Conservation (phyloP, 768 basidiomycete genomes). For the Hypholoma sublateritium region DNA sequence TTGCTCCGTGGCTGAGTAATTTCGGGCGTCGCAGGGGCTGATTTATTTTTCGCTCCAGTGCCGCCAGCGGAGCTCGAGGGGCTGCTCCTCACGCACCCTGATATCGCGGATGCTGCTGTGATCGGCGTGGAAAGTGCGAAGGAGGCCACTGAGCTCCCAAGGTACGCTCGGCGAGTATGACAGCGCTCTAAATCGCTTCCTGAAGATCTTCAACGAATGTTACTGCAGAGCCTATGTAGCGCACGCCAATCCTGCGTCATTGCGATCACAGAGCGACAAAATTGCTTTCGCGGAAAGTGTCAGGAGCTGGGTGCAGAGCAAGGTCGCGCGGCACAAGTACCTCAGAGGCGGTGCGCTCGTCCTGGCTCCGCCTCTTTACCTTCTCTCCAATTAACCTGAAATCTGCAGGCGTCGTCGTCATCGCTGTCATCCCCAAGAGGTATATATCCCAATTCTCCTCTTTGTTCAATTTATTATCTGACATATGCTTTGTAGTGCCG, state of each 20-base stretch:
- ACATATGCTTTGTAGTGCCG: slow-evolving; percentile 47
- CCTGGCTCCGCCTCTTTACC: too few relatives aligned
- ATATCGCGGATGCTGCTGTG: slow-evolving; percentile 78
- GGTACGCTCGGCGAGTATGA: slow-evolving; percentile 33
- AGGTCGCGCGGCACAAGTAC: slow-evolving; percentile 75
- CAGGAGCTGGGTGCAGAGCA: slow-evolving; percentile 60
- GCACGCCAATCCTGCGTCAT: slow-evolving; percentile 37
- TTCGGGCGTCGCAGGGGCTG: background rate
- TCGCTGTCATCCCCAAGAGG: slow-evolving; percentile 72
- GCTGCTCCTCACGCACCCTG: slow-evolving; percentile 70
- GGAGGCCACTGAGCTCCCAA: slow-evolving; percentile 81
- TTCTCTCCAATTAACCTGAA: too few relatives aligned
- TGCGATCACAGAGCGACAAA: slow-evolving; percentile 35
- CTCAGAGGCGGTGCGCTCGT: slow-evolving; percentile 58
- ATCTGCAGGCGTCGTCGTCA: slow-evolving; percentile 40
- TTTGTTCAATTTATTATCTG: background rate
- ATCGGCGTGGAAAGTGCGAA: slow-evolving; percentile 68
- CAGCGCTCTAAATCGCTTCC: background rate
- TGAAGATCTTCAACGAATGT: background rate
- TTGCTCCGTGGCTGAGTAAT: background rate
- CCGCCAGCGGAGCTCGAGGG: slow-evolving; percentile 87
- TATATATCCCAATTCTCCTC: slow-evolving; percentile 21
- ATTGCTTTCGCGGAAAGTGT: slow-evolving; percentile 49
- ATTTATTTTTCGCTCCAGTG: slow-evolving; percentile 40
- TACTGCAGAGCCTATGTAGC: slow-evolving; percentile 61